These are phyloP conservation scores for Aspergillus fructus DNA, from an alignment of 2,329 filamentous ascomycete genomes.

Conservation along the genomic window DNA sequence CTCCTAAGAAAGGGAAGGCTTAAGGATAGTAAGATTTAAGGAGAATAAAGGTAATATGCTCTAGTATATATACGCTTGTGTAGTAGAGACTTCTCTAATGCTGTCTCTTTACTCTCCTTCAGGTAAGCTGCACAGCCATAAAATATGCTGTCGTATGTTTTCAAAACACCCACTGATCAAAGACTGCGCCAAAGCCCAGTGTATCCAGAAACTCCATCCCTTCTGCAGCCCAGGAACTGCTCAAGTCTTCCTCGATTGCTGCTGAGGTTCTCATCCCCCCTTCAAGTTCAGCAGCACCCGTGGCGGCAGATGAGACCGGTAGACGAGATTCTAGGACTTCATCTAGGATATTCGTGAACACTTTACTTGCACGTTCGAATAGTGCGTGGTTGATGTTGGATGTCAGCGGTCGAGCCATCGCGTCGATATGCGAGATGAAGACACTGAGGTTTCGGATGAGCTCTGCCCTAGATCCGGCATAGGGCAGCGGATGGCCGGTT, in stretches of 20 bases:
- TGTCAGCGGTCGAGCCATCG: slow-evolving; percentile 32
- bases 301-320: not conserved
- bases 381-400: slow-evolving; percentile 21
- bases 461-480: slow-evolving; percentile 32
- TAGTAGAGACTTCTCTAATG: too few relatives aligned
- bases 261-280: slow-evolving; percentile 4
- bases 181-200: slow-evolving; percentile 21
- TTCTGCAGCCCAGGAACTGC: slow-evolving; percentile 9
- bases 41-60: too few relatives aligned
- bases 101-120: too few relatives aligned
- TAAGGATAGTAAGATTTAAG: too few relatives aligned
- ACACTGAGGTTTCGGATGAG: slow-evolving; percentile 42
- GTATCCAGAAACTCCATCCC: slow-evolving; percentile 23
- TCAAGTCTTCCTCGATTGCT: not conserved
- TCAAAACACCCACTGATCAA: slow-evolving; percentile 24
- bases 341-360: slow-evolving; percentile 27
- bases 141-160: too few relatives aligned
- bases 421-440: slow-evolving; percentile 41
- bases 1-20: too few relatives aligned
- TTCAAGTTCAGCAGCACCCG: slow-evolving; percentile 5
- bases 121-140: too few relatives aligned
- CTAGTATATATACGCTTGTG: too few relatives aligned
- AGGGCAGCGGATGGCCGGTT: slow-evolving; percentile 29
- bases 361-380: slow-evolving; percentile 20
- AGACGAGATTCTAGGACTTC: slow-evolving; percentile 24